Conservation (phyloP, 345 rosid species). For the Fremontodendron californicum region DNA sequence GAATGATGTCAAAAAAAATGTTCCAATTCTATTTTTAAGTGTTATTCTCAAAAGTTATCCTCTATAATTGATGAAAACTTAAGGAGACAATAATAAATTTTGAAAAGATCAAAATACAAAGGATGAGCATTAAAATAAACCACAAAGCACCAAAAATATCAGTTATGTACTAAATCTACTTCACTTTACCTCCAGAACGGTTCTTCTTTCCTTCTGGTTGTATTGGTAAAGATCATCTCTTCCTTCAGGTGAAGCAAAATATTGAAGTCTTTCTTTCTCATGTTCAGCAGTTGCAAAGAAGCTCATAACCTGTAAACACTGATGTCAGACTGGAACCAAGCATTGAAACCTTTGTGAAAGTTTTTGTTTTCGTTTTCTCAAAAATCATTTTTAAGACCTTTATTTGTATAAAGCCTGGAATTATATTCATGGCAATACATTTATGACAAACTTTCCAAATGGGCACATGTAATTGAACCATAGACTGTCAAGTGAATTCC, state of each 20-base stretch:
- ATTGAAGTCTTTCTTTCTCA: constrained; percentile 83
- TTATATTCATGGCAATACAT: background rate
- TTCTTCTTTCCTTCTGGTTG: constrained; percentile 88
- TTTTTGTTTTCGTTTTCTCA: background rate
- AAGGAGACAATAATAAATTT: background rate
- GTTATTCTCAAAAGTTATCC: background rate
- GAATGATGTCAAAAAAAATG: background rate
- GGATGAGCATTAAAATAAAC: background rate
- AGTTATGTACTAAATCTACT: background rate
- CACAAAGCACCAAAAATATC: background rate
- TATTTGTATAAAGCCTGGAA: too few relatives aligned
- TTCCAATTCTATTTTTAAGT: background rate
- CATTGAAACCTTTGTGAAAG: background rate
- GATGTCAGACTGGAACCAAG: constrained; percentile 5
- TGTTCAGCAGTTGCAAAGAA: constrained; percentile 73
- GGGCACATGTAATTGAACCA: background rate
- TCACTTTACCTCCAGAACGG: constrained; percentile 74
- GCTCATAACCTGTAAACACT: constrained; percentile 67
- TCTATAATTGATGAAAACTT: background rate
- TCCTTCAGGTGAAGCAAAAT: constrained; percentile 90
- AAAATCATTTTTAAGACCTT: background rate
- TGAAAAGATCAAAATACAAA: background rate
- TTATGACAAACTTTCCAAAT: background rate
- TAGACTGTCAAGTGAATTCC: background rate
- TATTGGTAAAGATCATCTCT: constrained; percentile 89